Percentiles rank a stretch among this genome's conserved stretches.
phyloP scores from a whole-genome alignment of 2,329 filamentous ascomycete genomes.

The Fusarium bactridioides region DNA sequence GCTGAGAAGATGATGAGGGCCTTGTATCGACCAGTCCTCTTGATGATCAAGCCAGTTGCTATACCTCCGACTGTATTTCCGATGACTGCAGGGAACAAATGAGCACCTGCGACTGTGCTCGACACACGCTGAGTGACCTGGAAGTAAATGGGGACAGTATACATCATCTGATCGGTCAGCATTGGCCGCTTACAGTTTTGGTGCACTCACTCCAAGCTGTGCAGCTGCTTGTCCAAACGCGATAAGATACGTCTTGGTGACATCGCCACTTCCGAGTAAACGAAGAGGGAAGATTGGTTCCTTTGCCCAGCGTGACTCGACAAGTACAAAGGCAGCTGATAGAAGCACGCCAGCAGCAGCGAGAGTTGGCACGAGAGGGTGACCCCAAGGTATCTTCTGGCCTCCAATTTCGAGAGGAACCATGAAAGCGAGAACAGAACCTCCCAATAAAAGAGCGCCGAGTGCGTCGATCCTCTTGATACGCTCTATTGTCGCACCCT shows the following conservation, averaged over 20 bases:
- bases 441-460: constrained; percentile 62
- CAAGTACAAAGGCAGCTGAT: constrained; percentile 51
- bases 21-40: constrained; percentile 68
- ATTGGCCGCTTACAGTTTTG: rapidly evolving
- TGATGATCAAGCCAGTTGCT: constrained; percentile 64
- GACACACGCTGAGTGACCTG: constrained; percentile 67
- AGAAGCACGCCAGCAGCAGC: constrained; percentile 49
- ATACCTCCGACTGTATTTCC: constrained; percentile 73
- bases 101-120: constrained; percentile 64
- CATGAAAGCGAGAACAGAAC: constrained; percentile 62
- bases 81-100: constrained; percentile 71
- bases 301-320: constrained; percentile 55
- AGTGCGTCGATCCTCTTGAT: constrained; percentile 58
- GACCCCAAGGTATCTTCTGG: constrained; percentile 59
- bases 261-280: constrained; percentile 60
- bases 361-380: constrained; percentile 53
- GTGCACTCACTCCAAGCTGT: constrained; percentile 36
- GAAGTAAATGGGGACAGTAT: constrained; percentile 74
- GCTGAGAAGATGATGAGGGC: constrained; percentile 59
- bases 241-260: constrained; percentile 62
- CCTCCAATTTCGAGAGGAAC: constrained; percentile 61
- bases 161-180: constrained; percentile 54
- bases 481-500: background rate
- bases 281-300: constrained; percentile 68
- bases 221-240: constrained; percentile 65